Conservation (phyloP, 768 basidiomycete species). For the Clavulina sp. region DNA sequence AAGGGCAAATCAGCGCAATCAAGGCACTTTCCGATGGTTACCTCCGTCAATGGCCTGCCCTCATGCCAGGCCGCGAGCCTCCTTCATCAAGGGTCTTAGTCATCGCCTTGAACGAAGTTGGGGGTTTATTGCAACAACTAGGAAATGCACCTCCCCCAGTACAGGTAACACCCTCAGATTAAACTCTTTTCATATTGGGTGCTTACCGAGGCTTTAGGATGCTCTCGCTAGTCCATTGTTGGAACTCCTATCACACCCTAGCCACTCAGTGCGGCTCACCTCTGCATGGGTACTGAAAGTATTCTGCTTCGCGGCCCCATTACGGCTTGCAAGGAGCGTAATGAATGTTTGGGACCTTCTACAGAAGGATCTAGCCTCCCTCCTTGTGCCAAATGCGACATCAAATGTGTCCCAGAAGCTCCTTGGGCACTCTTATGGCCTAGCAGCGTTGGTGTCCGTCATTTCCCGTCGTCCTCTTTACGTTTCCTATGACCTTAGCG, state of each 20-base stretch:
- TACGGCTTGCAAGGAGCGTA: constrained; percentile 65
- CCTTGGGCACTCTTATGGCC: constrained; percentile 77
- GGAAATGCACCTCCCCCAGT: constrained; percentile 85
- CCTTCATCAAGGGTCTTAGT: constrained; percentile 51
- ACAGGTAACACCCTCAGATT: constrained; percentile 28
- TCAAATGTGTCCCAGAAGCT: constrained; percentile 54
- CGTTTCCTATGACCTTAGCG: constrained; percentile 82
- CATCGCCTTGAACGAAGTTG: constrained; percentile 65
- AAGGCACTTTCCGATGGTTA: constrained; percentile 69
- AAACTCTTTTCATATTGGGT: not conserved
- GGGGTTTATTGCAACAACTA: constrained; percentile 70
- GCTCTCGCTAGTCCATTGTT: constrained; percentile 71
- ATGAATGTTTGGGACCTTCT: constrained; percentile 62
- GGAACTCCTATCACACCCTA: constrained; percentile 72
- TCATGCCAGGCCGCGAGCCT: constrained; percentile 70
- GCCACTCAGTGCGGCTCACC: constrained; percentile 68
- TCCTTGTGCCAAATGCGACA: constrained; percentile 53
- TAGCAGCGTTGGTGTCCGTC: constrained; percentile 71
- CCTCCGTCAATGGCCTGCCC: constrained; percentile 80
- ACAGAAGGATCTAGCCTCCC: constrained; percentile 59
- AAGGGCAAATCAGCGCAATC: constrained; percentile 82
- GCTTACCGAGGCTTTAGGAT: constrained; percentile 31
- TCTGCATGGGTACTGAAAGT: constrained; percentile 78
- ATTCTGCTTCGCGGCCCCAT: constrained; percentile 80
- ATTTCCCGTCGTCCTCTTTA: constrained; percentile 81